Conservation (phyloP, 495 filamentous ascomycete species). For the Entonaema liquescens region DNA sequence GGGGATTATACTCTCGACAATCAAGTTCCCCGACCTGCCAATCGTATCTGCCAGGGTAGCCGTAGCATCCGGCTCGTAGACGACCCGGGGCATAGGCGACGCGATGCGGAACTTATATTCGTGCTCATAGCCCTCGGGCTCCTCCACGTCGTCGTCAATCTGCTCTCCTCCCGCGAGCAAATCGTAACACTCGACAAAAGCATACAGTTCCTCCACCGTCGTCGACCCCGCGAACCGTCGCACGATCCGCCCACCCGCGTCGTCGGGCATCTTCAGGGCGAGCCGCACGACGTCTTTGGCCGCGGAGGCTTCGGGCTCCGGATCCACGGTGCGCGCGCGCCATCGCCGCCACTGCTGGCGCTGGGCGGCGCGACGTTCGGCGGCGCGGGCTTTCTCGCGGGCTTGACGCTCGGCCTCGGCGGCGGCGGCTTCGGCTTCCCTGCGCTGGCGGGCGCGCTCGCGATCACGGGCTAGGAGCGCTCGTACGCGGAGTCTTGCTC, state of each 20-base stretch:
- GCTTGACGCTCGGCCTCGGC: slow-evolving; percentile 64
- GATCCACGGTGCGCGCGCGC: slow-evolving; percentile 71
- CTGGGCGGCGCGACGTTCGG: slow-evolving; percentile 64
- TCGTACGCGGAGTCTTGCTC: slow-evolving; percentile 95
- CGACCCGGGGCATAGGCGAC: slow-evolving; percentile 80
- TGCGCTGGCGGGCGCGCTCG: slow-evolving; percentile 75
- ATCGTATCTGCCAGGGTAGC: slow-evolving; percentile 74
- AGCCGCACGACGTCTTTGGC: slow-evolving; percentile 80
- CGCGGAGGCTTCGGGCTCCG: slow-evolving; percentile 72
- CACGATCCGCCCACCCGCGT: slow-evolving; percentile 67
- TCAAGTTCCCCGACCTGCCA: slow-evolving; percentile 84
- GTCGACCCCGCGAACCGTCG: slow-evolving; percentile 72
- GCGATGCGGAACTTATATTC: slow-evolving; percentile 83
- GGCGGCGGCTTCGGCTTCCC: slow-evolving; percentile 76
- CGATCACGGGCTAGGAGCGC: slow-evolving; percentile 87
- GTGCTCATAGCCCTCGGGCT: slow-evolving; percentile 76
- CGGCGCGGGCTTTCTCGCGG: slow-evolving; percentile 68
- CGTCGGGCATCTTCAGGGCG: slow-evolving; percentile 77
- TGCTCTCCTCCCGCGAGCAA: slow-evolving; percentile 55
- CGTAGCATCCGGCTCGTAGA: slow-evolving; percentile 71
- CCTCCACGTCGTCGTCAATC: slow-evolving; percentile 38
- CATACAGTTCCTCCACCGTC: slow-evolving; percentile 88
- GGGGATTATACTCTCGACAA: slow-evolving; percentile 70
- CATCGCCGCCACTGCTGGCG: slow-evolving; percentile 80
- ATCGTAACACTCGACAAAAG: slow-evolving; percentile 93